phyloP scores from a whole-genome alignment of 305 asterid genomes.

The Salvia sclarea region DNA sequence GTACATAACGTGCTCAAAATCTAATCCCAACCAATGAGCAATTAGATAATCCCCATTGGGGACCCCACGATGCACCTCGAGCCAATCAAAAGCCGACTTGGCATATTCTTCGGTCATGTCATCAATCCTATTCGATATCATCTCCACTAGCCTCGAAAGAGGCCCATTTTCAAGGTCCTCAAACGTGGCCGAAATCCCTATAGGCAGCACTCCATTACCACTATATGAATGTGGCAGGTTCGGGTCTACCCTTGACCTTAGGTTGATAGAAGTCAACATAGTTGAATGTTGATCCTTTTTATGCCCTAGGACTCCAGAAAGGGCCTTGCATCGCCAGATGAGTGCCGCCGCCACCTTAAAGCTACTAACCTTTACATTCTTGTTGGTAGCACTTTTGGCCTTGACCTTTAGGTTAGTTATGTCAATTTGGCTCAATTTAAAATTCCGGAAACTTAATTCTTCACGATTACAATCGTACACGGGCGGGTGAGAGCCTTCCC shows the following conservation, averaged over 20 bases:
- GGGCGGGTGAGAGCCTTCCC: slow-evolving; percentile 31
- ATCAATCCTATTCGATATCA: background rate
- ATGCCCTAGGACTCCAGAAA: slow-evolving; percentile 27
- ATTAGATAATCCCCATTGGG: slow-evolving; percentile 77
- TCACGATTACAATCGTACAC: slow-evolving; percentile 34
- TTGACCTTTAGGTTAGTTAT: slow-evolving; percentile 11
- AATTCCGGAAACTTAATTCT: slow-evolving; percentile 21
- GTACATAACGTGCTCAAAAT: slow-evolving; percentile 51
- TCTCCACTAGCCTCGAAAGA: background rate
- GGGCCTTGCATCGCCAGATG: slow-evolving; percentile 66
- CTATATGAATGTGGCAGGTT: slow-evolving; percentile 39
- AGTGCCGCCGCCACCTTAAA: slow-evolving; percentile 44
- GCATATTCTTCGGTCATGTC: slow-evolving; percentile 37
- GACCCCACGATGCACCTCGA: slow-evolving; percentile 59
- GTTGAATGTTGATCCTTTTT: slow-evolving; percentile 38
- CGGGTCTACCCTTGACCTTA: slow-evolving; percentile 39
- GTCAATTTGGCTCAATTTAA: slow-evolving; percentile 11
- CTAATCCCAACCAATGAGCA: slow-evolving; percentile 78
- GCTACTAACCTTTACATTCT: slow-evolving; percentile 35
- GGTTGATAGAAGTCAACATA: slow-evolving; percentile 51
- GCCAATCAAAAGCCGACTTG: slow-evolving; percentile 66
- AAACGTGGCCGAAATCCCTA: slow-evolving; percentile 37
- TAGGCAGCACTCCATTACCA: slow-evolving; percentile 53
- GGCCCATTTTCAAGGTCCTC: slow-evolving; percentile 34
- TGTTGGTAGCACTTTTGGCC: background rate